phyloP scores from a whole-genome alignment of 108 stramenopile genomes.

The Skeletonema menzelii region DNA sequence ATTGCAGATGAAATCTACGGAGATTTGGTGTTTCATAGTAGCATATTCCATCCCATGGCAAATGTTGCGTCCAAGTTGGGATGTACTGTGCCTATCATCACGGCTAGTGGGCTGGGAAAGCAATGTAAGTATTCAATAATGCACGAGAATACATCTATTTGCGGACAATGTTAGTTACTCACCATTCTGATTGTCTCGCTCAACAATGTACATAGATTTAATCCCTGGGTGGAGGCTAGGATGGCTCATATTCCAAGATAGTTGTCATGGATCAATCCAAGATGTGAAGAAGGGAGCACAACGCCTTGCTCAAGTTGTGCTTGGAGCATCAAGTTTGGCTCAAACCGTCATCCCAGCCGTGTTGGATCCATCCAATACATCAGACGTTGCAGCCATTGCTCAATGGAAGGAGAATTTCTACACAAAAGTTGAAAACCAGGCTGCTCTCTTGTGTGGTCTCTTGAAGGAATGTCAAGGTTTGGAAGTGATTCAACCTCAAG shows the following conservation, averaged over 20 bases:
- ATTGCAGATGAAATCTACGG: constrained; percentile 96
- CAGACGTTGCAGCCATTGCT: constrained; percentile 38
- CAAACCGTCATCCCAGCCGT: constrained; percentile 81
- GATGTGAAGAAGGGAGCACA: constrained; percentile 74
- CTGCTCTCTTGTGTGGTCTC: constrained; percentile 49
- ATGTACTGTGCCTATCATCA: constrained; percentile 80
- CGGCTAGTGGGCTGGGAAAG: constrained; percentile 90
- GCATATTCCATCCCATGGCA: constrained; percentile 75
- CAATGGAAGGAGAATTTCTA: constrained; percentile 69
- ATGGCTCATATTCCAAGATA: constrained; percentile 85
- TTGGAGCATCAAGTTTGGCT: constrained; percentile 81
- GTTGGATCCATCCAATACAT: constrained; percentile 48
- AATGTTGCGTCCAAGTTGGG: constrained; percentile 57
- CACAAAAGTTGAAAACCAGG: constrained; percentile 62
- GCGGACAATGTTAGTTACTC: neutral
- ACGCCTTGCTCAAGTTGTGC: constrained; percentile 78
- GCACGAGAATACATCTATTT: neutral
- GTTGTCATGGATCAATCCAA: constrained; percentile 53
- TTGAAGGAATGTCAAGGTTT: constrained; percentile 70
- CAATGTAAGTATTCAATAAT: constrained; percentile 61
- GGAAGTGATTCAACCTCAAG: constrained; percentile 63
- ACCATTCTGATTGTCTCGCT: neutral
- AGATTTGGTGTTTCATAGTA: constrained; percentile 68
- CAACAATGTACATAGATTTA: constrained; percentile 56
- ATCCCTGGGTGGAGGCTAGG: constrained; percentile 94